Evolutionary conservation across 1,139 yeast genomes (phyloP).

Genomic region (Ashbya aceris): DNA sequence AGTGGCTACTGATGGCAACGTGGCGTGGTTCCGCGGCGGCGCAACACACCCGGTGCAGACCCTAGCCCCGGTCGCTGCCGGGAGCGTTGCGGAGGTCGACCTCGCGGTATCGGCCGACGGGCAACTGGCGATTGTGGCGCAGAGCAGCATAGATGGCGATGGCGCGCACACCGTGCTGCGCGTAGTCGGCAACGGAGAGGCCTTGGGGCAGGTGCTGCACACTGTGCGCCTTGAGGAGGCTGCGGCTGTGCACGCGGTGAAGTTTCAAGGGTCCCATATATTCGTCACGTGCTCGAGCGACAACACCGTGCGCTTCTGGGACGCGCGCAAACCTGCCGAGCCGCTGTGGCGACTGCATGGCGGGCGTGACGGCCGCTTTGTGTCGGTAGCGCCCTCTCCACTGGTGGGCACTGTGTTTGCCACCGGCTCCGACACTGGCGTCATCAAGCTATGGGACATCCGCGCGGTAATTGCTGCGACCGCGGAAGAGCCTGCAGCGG

Average conservation of each 20-base stretch:
- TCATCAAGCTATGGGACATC: conserved; percentile 29
- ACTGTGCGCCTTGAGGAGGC: conserved; percentile 24
- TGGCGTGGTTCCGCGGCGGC: conserved; percentile 28
- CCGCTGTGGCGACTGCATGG: conserved; percentile 22
- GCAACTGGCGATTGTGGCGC: conserved; percentile 26
- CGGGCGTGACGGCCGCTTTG: conserved; percentile 23
- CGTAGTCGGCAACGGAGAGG: conserved; percentile 25
- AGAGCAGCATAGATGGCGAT: conserved; percentile 14
- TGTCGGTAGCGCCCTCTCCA: conserved; percentile 21
- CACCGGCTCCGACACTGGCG: conserved; percentile 28
- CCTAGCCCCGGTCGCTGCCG: not conserved
- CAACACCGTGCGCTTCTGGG: conserved; percentile 27
- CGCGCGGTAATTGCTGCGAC: conserved; percentile 25
- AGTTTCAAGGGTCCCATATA: conserved; percentile 25
- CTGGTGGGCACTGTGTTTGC: conserved; percentile 23
- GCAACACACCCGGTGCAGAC: conserved; percentile 21
- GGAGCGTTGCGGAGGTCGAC: conserved; percentile 21
- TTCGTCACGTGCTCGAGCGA: conserved; percentile 28
- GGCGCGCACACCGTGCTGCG: conserved; percentile 25
- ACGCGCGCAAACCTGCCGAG: conserved; percentile 22
- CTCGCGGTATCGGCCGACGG: conserved; percentile 24
- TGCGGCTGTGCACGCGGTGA: conserved; percentile 23
- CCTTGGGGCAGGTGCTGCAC: conserved; percentile 23
- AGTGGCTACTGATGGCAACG: conserved; percentile 26
- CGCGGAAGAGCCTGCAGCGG: conserved; percentile 22